Evolutionary conservation across 2,329 filamentous ascomycete genomes (phyloP).

Genomic region (Colletotrichum filicis): DNA sequence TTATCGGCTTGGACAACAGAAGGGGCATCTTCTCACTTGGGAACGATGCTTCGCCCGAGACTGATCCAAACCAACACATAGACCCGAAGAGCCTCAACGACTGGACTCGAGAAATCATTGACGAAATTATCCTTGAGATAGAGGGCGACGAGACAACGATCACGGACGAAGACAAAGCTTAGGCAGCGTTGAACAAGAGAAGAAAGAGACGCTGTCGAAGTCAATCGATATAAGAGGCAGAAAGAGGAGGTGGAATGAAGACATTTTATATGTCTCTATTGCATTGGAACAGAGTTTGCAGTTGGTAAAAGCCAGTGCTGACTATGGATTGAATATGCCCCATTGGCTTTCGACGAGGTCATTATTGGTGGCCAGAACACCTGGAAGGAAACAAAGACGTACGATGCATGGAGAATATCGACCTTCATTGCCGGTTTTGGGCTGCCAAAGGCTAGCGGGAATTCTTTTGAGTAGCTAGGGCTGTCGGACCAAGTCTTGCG

Average conservation of each 20-base stretch:
- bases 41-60: neutral
- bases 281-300: neutral
- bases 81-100: neutral
- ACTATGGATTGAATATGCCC: neutral
- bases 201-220: neutral
- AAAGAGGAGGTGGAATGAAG: neutral
- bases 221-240: neutral
- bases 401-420: neutral
- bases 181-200: neutral
- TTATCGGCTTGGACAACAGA: neutral
- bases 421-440: neutral
- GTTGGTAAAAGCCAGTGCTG: neutral
- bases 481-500: neutral
- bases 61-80: neutral
- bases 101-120: slow-evolving; percentile 4
- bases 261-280: neutral
- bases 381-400: neutral
- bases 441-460: neutral
- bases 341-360: neutral
- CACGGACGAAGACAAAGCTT: neutral
- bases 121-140: neutral
- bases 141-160: neutral
- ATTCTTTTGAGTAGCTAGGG: neutral
- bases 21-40: neutral
- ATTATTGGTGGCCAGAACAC: neutral